Conservation (phyloP, 768 basidiomycete genomes). For the Mycena floridula region DNA sequence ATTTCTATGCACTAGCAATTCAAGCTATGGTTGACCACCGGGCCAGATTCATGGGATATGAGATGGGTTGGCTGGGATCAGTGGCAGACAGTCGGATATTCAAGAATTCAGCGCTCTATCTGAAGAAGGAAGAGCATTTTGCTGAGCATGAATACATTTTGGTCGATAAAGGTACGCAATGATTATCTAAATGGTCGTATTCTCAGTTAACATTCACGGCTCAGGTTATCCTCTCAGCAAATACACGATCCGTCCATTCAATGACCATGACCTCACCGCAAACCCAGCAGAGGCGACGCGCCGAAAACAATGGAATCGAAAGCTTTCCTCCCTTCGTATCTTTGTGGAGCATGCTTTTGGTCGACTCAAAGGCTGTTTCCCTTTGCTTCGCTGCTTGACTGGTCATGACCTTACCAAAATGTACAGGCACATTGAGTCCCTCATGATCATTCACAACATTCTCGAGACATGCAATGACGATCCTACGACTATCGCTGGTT, state of each 20-base stretch:
- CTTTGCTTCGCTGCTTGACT: conserved; percentile 6
- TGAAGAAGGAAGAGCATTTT: conserved; percentile 8
- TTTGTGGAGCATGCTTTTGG: conserved; percentile 4
- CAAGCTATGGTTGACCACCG: conserved; percentile 16
- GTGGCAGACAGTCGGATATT: conserved; percentile 13
- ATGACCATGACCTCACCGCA: not conserved
- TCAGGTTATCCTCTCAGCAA: conserved; percentile 2
- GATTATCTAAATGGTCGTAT: conserved; percentile 6
- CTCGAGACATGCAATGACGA: conserved; percentile 6
- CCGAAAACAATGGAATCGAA: not conserved
- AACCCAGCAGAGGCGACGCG: not conserved
- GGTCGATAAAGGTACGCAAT: conserved; percentile 1
- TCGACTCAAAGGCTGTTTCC: conserved; percentile 1
- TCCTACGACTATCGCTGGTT: conserved; percentile 6
- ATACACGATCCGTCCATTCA: conserved; percentile 2
- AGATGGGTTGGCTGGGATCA: conserved; percentile 17
- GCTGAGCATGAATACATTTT: conserved; percentile 10
- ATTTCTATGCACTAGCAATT: conserved; percentile 12
- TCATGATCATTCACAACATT: conserved; percentile 9
- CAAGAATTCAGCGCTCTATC: conserved; percentile 14
- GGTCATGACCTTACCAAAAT: conserved; percentile 6
- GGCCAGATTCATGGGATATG: conserved; percentile 10
- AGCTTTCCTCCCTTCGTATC: not conserved
- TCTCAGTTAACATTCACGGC: conserved; percentile 5
- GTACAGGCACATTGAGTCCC: conserved; percentile 3